Conservation (phyloP, 805 yeast species). For the Priceomyces fermenticarens region DNA sequence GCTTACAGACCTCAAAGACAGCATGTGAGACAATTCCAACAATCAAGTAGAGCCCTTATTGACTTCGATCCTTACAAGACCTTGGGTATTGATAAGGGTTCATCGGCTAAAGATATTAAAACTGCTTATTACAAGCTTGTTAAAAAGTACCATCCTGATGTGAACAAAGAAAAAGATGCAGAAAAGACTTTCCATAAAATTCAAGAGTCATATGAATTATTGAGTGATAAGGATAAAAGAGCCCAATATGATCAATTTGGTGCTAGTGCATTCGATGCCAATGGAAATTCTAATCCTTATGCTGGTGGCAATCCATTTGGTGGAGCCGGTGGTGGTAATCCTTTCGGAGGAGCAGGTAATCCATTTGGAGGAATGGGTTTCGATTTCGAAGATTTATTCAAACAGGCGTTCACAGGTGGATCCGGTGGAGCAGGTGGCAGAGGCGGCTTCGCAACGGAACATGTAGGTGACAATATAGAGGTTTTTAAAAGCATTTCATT, state of each 20-base stretch:
- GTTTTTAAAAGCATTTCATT: conserved; percentile 70
- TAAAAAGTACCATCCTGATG: conserved; percentile 93
- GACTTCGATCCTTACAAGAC: conserved; percentile 77
- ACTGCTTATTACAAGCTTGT: conserved; percentile 93
- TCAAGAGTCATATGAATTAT: conserved; percentile 90
- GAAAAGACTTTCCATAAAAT: conserved; percentile 87
- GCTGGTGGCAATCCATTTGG: conserved; percentile 44
- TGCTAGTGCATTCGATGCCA: conserved; percentile 72
- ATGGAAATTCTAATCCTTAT: conserved; percentile 49
- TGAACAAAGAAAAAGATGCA: conserved; percentile 86
- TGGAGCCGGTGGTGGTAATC: conserved; percentile 39
- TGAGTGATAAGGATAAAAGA: conserved; percentile 80
- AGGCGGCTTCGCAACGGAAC: conserved; percentile 63
- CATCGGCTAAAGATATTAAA: conserved; percentile 82
- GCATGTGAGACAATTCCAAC: conserved; percentile 36
- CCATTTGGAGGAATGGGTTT: conserved; percentile 56
- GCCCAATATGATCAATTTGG: conserved; percentile 92
- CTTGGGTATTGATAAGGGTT: conserved; percentile 70
- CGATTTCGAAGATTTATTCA: conserved; percentile 44
- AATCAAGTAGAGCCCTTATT: conserved; percentile 25
- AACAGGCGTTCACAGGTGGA: conserved; percentile 49
- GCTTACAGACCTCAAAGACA: not conserved
- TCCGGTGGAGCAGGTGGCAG: conserved; percentile 37
- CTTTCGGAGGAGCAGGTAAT: conserved; percentile 40
- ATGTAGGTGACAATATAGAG: conserved; percentile 86